Evolutionary conservation across 2,329 filamentous ascomycete genomes (phyloP).

Genomic region (Metarhizium sp.): DNA sequence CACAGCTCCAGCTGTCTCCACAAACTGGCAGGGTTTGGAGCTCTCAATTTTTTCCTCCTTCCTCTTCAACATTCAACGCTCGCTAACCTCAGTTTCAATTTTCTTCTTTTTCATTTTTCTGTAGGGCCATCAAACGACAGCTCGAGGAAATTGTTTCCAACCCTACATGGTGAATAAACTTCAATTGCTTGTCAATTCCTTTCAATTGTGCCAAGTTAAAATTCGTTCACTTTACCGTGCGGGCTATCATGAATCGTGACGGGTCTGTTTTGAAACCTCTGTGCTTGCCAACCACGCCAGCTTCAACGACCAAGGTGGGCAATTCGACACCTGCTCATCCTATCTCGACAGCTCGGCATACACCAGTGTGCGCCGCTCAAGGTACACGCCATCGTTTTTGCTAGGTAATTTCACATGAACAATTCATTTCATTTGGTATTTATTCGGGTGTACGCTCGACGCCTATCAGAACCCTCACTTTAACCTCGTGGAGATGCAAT

Average conservation of each 20-base stretch:
- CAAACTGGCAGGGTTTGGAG: neutral
- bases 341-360: neutral
- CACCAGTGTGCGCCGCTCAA: neutral
- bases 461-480: constrained; percentile 55
- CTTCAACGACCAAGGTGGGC: neutral
- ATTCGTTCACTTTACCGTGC: neutral
- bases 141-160: neutral
- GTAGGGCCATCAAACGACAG: neutral
- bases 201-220: neutral
- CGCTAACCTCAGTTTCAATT: neutral
- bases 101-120: neutral
- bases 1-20: neutral
- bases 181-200: neutral
- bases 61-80: neutral
- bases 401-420: neutral
- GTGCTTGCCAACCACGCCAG: neutral
- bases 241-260: neutral
- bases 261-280: neutral
- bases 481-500: constrained; percentile 57
- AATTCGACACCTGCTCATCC: neutral
- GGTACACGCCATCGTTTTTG: neutral
- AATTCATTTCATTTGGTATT: constrained; percentile 22
- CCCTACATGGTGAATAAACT: neutral
- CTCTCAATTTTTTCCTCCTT: neutral
- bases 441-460: constrained; percentile 50